Conservation (phyloP, 495 filamentous ascomycete genomes). For the Hypoxylon subgilvum region DNA sequence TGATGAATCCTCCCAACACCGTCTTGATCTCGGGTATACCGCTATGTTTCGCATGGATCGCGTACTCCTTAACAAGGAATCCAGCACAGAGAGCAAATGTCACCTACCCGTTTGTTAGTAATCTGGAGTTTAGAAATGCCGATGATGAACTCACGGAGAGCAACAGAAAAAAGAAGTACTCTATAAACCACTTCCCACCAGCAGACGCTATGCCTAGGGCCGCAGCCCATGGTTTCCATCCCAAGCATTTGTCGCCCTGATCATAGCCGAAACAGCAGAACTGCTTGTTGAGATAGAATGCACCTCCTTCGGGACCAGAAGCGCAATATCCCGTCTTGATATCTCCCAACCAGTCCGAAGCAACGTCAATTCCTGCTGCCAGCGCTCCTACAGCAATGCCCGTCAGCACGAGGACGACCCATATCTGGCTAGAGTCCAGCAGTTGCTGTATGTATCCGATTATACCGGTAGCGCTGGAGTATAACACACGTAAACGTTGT, state of each 20-base stretch:
- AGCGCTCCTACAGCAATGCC: conserved; percentile 82
- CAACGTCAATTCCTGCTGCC: conserved; percentile 87
- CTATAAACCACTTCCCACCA: conserved; percentile 76
- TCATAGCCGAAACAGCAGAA: conserved; percentile 96
- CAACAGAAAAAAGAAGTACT: conserved; percentile 83
- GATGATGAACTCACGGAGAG: conserved; percentile 67
- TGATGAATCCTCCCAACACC: conserved; percentile 91
- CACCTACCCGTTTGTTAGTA: conserved; percentile 58
- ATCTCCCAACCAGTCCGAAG: conserved; percentile 93
- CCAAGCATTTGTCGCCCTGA: conserved; percentile 73
- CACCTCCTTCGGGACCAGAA: conserved; percentile 72
- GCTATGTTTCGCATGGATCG: conserved; percentile 89
- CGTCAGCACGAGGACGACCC: conserved; percentile 78
- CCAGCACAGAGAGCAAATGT: conserved; percentile 81
- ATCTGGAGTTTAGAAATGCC: background rate
- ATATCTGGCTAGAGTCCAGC: conserved; percentile 85
- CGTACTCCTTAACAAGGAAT: conserved; percentile 80
- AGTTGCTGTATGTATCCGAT: conserved; percentile 74
- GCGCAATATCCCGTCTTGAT: conserved; percentile 91
- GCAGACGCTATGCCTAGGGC: conserved; percentile 69
- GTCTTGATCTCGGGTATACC: conserved; percentile 99
- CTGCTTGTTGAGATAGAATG: conserved; percentile 84
- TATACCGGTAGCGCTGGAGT: conserved; percentile 70
- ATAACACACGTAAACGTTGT: conserved; percentile 78
- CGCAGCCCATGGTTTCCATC: conserved; percentile 84